Base-by-base conservation (phyloP, 192 early-diverging fungal genomes). In the Podila horticola region DNA sequence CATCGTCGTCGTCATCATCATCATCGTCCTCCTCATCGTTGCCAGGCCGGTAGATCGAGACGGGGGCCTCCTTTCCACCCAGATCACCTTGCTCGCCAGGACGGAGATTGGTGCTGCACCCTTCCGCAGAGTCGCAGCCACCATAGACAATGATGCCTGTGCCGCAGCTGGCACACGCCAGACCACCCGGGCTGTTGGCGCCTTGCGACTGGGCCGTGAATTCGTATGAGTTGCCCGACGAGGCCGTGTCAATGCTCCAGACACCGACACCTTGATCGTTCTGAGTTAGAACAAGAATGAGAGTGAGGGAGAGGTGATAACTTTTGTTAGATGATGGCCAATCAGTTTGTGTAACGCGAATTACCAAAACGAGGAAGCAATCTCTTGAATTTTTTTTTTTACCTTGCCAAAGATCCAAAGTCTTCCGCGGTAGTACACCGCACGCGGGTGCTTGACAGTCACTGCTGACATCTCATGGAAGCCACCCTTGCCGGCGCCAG, bases 391-490 rank as follows among this genome's bases (percentile, higher is more conserved):
- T 64, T 31, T n/a, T 57, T 36, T 55, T 48, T 59, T 48, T 73
- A 81, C 77, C 77, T 81, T 73, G 48, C 77, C 77, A 65, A 81
- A 73, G 24, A 81, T 73, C 71, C 71, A 81, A 13, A 81, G 61
- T 22, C 73, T 66, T 7, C 63, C 77, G 1, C 57, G 69, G 38
- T 69, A 69, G 22, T 69, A 59, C 6, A 81, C 71, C 13, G 77
- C 61, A 0, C 34, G 65, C 0, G 77, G 71, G 30, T 73, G 48
- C 20, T 73, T 64, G 11, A 34, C 67, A 2, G 65, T 66, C 1
- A 73, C 28, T 10, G 24, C 33, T 0, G 55, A 29, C 57, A 81
- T 10, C 9, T 45, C 8, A 15, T 81, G 71, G 57, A 81, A 68
- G 0, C 62, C 64, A 26, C 69, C 69, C 19, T 67, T 71, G 3